Percentiles rank a stretch among this genome's conserved stretches.
Evolutionary conservation across 2,329 filamentous ascomycete species (phyloP).

Genomic region (Trichoderma semiorbis): DNA sequence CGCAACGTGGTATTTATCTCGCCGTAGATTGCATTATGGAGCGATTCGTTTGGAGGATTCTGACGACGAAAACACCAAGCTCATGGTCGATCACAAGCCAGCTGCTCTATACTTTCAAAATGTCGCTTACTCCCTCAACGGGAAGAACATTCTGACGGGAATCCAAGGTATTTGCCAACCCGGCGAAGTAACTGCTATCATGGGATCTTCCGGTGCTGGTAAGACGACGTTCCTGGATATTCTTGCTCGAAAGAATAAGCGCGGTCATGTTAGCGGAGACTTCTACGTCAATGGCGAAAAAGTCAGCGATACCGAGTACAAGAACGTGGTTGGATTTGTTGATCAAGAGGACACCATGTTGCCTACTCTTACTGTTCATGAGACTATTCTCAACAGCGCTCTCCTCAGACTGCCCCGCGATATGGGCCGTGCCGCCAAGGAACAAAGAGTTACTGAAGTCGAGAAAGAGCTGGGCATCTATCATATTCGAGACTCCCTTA

Average conservation of each 20-base stretch:
- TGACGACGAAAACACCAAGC: conserved; percentile 79
- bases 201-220: conserved; percentile 95
- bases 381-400: conserved; percentile 94
- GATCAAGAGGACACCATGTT: conserved; percentile 98
- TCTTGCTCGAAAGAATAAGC: conserved; percentile 93
- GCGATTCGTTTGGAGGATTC: conserved; percentile 83
- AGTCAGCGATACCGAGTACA: conserved; percentile 78
- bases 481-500: conserved; percentile 89
- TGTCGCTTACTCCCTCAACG: conserved; percentile 81
- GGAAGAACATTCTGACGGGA: conserved; percentile 75
- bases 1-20: conserved; percentile 80
- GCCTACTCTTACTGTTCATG: conserved; percentile 91
- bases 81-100: conserved; percentile 89
- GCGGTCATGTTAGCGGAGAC: conserved; percentile 71
- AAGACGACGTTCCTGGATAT: conserved; percentile 98
- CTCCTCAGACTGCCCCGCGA: conserved; percentile 85
- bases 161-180: conserved; percentile 87
- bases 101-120: conserved; percentile 85
- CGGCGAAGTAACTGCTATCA: conserved; percentile 94
- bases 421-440: conserved; percentile 85
- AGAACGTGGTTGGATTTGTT: conserved; percentile 90
- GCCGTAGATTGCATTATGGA: conserved; percentile 66
- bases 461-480: conserved; percentile 94
- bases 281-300: conserved; percentile 95
- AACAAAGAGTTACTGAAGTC: conserved; percentile 86